Conservation (phyloP, 345 rosid genomes). For the Euphorbia lathyris region DNA sequence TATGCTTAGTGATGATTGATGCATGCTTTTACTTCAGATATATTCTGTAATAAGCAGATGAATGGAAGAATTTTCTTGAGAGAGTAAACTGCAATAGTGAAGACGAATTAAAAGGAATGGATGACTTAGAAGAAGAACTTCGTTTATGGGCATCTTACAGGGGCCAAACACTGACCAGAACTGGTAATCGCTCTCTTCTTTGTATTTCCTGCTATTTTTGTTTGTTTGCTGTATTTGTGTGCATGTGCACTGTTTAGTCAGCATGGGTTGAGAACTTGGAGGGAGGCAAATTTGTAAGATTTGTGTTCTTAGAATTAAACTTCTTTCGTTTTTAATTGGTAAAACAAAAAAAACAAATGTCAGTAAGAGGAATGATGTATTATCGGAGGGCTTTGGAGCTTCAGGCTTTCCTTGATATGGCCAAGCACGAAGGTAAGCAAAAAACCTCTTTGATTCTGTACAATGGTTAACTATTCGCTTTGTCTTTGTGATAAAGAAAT, state of each 20-base stretch:
- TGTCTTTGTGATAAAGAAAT: neutral
- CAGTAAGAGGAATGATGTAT: constrained; percentile 99
- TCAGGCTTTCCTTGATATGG: constrained; percentile 99
- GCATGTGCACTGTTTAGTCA: neutral
- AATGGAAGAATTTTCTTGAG: constrained; percentile 93
- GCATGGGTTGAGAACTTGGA: neutral
- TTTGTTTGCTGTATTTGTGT: neutral
- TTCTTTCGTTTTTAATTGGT: constrained; percentile 7
- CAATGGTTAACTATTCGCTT: neutral
- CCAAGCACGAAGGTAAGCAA: constrained; percentile 77
- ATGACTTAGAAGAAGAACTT: constrained; percentile 69
- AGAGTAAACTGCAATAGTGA: constrained; percentile 54
- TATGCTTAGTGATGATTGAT: neutral
- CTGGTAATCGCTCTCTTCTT: constrained; percentile 46
- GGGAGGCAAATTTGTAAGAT: neutral
- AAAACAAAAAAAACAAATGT: constrained; percentile 19
- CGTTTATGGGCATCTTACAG: constrained; percentile 97
- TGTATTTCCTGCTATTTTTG: neutral
- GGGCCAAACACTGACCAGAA: constrained; percentile 98
- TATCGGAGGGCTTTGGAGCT: constrained; percentile 96
- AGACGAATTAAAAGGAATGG: constrained; percentile 62
- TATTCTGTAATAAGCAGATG: constrained; percentile 53
- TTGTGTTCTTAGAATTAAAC: neutral
- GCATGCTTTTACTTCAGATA: neutral
- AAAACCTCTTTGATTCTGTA: constrained; percentile 9